phyloP scores from a whole-genome alignment of 208 protist genomes.

The Perkinsela sp. region DNA sequence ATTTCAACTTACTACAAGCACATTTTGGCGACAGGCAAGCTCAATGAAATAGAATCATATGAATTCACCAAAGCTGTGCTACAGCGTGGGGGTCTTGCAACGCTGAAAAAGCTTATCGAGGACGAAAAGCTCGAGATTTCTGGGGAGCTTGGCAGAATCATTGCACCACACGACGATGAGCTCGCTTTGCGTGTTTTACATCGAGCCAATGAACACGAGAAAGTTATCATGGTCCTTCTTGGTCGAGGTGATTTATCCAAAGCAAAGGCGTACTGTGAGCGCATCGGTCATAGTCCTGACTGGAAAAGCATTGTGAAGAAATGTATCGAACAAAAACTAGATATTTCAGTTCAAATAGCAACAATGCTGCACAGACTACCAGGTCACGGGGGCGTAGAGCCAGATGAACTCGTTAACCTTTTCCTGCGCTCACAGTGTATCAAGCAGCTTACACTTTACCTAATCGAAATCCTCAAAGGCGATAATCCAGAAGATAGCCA shows the following conservation, averaged over 20 bases:
- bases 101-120: constrained; percentile 89
- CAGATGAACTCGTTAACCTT: constrained; percentile 72
- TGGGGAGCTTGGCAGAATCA: constrained; percentile 92
- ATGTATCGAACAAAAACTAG: constrained; percentile 59
- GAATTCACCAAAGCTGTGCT: constrained; percentile 86
- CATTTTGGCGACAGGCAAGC: constrained; percentile 73
- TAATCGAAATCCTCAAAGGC: constrained; percentile 82
- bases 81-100: constrained; percentile 40
- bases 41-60: constrained; percentile 89
- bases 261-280: constrained; percentile 88
- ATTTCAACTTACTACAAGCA: constrained; percentile 92
- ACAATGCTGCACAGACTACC: constrained; percentile 50
- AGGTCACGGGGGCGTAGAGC: constrained; percentile 28
- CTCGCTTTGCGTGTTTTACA: constrained; percentile 94
- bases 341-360: constrained; percentile 68
- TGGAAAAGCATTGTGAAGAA: constrained; percentile 75
- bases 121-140: constrained; percentile 91
- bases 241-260: constrained; percentile 81
- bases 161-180: constrained; percentile 53
- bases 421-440: constrained; percentile 80
- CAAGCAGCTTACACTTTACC: constrained; percentile 82
- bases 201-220: constrained; percentile 54
- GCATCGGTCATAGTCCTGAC: constrained; percentile 76
- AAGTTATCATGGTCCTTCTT: constrained; percentile 76
- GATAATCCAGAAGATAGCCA: constrained; percentile 61